Evolutionary conservation across 139 green algal genomes (phyloP), one percentile per base, ranked within the genome.

Genomic region (Chlorella vulgaris): DNA sequence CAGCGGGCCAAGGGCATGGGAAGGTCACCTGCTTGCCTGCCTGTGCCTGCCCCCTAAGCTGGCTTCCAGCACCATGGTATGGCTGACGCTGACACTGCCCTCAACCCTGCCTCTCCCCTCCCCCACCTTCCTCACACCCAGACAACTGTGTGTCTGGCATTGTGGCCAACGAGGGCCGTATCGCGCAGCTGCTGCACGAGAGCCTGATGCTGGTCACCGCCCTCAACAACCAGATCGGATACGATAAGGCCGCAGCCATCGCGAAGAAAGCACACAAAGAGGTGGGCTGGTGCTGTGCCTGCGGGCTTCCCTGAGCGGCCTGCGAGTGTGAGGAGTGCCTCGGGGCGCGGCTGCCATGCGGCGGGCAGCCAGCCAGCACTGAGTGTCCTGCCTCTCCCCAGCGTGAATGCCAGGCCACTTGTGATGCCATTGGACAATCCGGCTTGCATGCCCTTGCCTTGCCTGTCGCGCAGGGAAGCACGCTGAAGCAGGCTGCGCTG

Each of bases 201-300:
- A 95, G 89, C 0, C 92, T 99, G 33, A 99, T 99, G 96, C 90
- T 99, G 28, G 96, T 99, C 0, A 99, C 89, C 3, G 96, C 96
- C 2, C 88, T 99, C 33, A 98, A 98, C 83, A 93, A 91, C 55
- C 73, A 93, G 42, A 78, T 66, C 39, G 96, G 96, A 7, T 99
- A 99, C 80, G 96, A 99, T 84, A 98, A 97, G 61, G 96, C 96
- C 1, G 96, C 96, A 0, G 91, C 90, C 1, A 93, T 91, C 5
- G 96, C 96, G 19, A 99, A 99, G 89, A 97, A 97, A 81, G 96
- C 96, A 22, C 93, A 99, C 91, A 96, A 97, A 80, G 92, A 98
- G 65, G 65, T 51, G 31, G 31, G 62, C 24, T 4, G 10, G 62
- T 7, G 4, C 33, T 7, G 62, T 29, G 6, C 31, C 39, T 10